These are phyloP conservation scores for Acacia pycnantha DNA, from an alignment of 331 rosid genomes.

Conservation along the genomic window DNA sequence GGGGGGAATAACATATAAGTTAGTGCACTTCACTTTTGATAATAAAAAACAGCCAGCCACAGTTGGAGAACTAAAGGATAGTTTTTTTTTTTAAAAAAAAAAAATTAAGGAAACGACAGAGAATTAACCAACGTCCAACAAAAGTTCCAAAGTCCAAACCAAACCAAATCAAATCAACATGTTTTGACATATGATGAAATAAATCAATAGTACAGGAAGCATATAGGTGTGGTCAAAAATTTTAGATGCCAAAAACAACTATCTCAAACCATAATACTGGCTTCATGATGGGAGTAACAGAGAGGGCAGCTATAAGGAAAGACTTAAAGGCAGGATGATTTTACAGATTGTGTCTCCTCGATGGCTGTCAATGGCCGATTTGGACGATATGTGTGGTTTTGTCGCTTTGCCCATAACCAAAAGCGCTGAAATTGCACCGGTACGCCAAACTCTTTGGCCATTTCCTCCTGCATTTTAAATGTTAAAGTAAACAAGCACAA, in stretches of 20 bases:
- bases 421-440: conserved; percentile 77
- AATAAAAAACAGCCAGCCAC: conserved; percentile 12
- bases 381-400: conserved; percentile 84
- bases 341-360: conserved; percentile 77
- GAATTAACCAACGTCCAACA: not conserved
- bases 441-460: conserved; percentile 70
- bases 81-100: too few species aligned
- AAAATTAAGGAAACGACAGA: not conserved
- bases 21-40: conserved; percentile 1
- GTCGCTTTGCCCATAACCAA: conserved; percentile 90
- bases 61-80: not conserved
- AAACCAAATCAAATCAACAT: conserved; percentile 10
- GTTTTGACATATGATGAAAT: not conserved
- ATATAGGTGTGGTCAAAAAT: not conserved
- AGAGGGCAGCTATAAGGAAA: not conserved
- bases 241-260: not conserved
- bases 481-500: conserved; percentile 9
- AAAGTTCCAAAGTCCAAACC: too few species aligned
- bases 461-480: conserved; percentile 64
- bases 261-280: not conserved
- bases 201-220: conserved; percentile 7
- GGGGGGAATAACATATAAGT: not conserved
- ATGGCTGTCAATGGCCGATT: conserved; percentile 65
- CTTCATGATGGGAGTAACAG: too few species aligned
- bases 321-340: conserved; percentile 24